phyloP scores from a whole-genome alignment of 2,329 filamentous ascomycete species.

The Aspergillus tubingensis region DNA sequence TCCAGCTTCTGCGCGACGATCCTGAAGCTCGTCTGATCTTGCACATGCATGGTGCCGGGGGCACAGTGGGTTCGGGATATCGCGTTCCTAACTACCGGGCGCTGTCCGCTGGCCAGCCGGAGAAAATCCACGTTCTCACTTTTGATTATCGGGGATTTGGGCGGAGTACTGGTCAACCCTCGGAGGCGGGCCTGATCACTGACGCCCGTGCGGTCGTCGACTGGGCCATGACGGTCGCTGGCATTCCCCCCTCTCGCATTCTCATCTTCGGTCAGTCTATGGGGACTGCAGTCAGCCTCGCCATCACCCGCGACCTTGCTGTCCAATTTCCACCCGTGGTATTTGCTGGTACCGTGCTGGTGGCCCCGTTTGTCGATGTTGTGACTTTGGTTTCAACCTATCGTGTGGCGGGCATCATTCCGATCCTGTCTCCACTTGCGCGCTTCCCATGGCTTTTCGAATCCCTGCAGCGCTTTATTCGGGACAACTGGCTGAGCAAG shows the following conservation, averaged over 20 bases:
- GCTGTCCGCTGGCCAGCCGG: constrained; percentile 39
- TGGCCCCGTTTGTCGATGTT: constrained; percentile 60
- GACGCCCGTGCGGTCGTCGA: constrained; percentile 57
- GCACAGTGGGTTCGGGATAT: constrained; percentile 59
- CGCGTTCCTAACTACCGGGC: constrained; percentile 59
- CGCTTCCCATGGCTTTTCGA: constrained; percentile 41
- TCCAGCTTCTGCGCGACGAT: constrained; percentile 50
- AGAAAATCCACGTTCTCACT: constrained; percentile 58
- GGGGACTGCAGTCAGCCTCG: constrained; percentile 56
- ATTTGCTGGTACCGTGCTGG: constrained; percentile 58
- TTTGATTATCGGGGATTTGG: constrained; percentile 59
- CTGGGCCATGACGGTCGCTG: constrained; percentile 56
- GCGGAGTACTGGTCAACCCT: constrained; percentile 54
- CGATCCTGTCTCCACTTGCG: constrained; percentile 55
- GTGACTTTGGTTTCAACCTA: constrained; percentile 59
- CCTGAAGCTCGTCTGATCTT: constrained; percentile 49
- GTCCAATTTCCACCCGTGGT: constrained; percentile 45
- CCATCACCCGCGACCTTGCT: constrained; percentile 49
- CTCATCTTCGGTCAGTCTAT: constrained; percentile 63
- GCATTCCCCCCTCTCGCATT: constrained; percentile 57
- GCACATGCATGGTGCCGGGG: constrained; percentile 58
- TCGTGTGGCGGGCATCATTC: constrained; percentile 57
- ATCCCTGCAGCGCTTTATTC: constrained; percentile 16
- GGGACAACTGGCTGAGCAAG: constrained; percentile 17
- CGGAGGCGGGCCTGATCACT: constrained; percentile 55